phyloP scores from a whole-genome alignment of 169 alveolate species.

The Besnoitia besnoiti region DNA sequence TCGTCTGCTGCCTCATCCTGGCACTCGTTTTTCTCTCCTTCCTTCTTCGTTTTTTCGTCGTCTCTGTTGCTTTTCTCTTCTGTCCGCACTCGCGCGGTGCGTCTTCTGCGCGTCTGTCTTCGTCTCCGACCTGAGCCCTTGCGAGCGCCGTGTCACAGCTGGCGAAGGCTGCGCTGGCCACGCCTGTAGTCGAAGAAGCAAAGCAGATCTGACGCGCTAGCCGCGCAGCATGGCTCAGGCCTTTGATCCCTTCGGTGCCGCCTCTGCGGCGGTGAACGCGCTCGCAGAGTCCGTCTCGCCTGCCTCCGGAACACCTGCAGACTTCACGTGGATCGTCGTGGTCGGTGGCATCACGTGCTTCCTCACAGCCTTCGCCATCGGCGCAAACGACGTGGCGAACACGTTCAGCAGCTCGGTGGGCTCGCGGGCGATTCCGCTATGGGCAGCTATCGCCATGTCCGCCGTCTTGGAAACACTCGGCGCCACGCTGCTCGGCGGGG shows the following conservation, averaged over 20 bases:
- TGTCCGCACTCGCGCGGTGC: background rate
- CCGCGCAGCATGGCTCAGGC: too few relatives aligned
- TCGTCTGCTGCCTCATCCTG: too few relatives aligned
- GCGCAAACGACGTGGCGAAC: slow-evolving; percentile 90
- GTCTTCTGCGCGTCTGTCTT: too few relatives aligned
- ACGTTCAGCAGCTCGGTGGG: slow-evolving; percentile 86
- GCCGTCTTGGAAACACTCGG: slow-evolving; percentile 85
- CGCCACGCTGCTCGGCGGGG: slow-evolving; percentile 84
- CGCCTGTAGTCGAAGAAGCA: too few relatives aligned
- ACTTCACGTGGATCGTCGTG: slow-evolving; percentile 47
- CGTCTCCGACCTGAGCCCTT: too few relatives aligned
- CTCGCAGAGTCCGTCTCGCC: background rate
- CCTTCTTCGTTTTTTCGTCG: background rate
- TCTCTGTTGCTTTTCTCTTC: background rate
- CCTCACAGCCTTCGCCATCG: slow-evolving; percentile 75
- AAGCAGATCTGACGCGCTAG: too few relatives aligned
- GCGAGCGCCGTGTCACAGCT: too few relatives aligned
- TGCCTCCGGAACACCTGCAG: slow-evolving; percentile 4
- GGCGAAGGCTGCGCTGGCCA: too few relatives aligned
- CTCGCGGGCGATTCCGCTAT: slow-evolving; percentile 78
- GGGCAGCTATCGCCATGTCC: slow-evolving; percentile 80
- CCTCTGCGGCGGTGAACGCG: background rate
- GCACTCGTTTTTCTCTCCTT: background rate
- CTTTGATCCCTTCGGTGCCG: background rate
- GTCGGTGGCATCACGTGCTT: slow-evolving; percentile 51